Evolutionary conservation across 768 basidiomycete genomes (phyloP).

Genomic region (Phallus indusiatus): DNA sequence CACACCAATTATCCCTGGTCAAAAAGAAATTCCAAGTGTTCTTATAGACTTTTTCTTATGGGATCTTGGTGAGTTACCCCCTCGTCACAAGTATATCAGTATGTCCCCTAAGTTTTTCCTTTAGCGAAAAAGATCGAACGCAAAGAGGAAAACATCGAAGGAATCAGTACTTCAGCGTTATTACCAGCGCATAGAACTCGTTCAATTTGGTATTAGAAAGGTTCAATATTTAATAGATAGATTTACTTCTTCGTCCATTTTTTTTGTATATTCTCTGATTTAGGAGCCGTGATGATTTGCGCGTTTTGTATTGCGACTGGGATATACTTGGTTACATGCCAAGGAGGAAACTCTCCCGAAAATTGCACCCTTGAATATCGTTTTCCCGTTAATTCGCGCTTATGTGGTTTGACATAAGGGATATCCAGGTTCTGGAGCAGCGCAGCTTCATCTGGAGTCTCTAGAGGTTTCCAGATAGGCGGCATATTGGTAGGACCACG

Average conservation of each 20-base stretch:
- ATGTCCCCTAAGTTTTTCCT: not conserved
- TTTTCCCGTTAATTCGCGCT: not conserved
- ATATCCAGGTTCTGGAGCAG: not conserved
- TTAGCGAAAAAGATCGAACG: conserved; percentile 59
- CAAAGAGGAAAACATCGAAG: conserved; percentile 50
- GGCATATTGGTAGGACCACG: not conserved
- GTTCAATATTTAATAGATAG: not conserved
- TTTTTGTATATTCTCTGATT: not conserved
- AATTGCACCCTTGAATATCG: not conserved
- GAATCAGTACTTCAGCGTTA: conserved; percentile 44
- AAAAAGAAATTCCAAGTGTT: conserved; percentile 52
- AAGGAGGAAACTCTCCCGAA: not conserved
- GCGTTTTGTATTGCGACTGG: not conserved
- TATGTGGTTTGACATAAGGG: not conserved
- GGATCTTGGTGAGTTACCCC: conserved; percentile 42
- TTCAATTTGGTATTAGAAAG: conserved; percentile 72
- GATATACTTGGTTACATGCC: not conserved
- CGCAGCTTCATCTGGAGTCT: conserved; percentile 2
- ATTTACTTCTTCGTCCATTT: not conserved
- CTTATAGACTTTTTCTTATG: conserved; percentile 87
- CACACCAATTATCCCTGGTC: conserved; percentile 15
- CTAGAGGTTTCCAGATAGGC: not conserved
- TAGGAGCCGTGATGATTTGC: not conserved
- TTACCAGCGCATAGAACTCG: conserved; percentile 71
- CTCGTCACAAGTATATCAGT: not conserved